Percentiles rank a stretch among this genome's conserved stretches.
Conservation (phyloP, 176 grass and related monocot species). For the Carex cristatella region DNA sequence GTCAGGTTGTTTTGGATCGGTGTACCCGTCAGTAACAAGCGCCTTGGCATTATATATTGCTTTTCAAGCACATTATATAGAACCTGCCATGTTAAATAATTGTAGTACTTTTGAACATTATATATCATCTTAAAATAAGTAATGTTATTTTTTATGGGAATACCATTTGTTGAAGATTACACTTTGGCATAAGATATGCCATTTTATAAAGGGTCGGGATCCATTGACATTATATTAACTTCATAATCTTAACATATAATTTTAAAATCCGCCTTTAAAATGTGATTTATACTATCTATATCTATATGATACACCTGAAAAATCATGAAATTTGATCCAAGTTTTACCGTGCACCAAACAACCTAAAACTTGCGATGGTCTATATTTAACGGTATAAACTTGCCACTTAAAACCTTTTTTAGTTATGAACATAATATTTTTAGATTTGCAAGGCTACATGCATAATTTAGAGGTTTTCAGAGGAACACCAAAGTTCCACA, state of each 20-base stretch:
- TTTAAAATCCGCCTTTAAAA: too few species aligned
- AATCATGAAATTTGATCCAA: too few species aligned
- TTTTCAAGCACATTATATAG: constrained; percentile 83
- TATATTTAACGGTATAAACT: too few species aligned
- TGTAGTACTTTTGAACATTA: not conserved
- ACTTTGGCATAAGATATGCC: not conserved
- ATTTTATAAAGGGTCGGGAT: not conserved
- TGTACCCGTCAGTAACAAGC: constrained; percentile 80
- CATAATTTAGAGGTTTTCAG: not conserved
- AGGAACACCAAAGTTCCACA: not conserved
- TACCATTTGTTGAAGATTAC: not conserved
- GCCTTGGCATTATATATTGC: constrained; percentile 77
- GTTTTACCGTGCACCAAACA: too few species aligned
- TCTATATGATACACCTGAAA: too few species aligned
- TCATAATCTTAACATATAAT: too few species aligned
- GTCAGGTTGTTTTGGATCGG: constrained; percentile 91
- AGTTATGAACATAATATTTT: not conserved
- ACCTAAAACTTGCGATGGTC: too few species aligned
- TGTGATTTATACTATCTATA: too few species aligned
- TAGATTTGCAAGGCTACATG: not conserved
- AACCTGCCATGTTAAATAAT: constrained; percentile 40
- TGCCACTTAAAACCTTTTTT: not conserved
- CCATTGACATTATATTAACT: too few species aligned
- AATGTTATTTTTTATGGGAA: not conserved
- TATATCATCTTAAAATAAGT: not conserved